These are phyloP conservation scores for Ensete glaucum DNA, from an alignment of 176 grass and related monocot species.

Conservation along the genomic window DNA sequence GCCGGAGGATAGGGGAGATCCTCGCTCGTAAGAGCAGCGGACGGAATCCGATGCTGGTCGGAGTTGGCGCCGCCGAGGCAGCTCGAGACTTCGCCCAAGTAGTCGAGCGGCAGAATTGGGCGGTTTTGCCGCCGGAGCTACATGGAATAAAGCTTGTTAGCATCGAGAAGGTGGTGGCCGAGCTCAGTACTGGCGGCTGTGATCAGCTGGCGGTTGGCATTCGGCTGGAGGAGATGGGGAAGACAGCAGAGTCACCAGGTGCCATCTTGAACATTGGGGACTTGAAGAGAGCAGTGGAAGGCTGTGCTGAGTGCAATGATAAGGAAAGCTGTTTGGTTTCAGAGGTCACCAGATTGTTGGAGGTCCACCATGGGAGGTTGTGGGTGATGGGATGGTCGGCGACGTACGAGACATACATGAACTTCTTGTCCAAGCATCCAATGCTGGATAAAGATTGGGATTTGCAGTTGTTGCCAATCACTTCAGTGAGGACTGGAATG, in stretches of 20 bases:
- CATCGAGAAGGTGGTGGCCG: constrained; percentile 18
- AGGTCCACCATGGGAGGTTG: constrained; percentile 36
- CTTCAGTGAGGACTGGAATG: constrained; percentile 25
- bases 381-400: constrained; percentile 93
- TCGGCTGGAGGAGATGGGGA: constrained; percentile 21
- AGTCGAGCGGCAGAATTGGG: constrained; percentile 39
- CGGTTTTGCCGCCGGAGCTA: constrained; percentile 19
- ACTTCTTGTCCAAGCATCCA: constrained; percentile 82
- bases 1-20: constrained; percentile 57
- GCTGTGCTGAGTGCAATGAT: constrained; percentile 24
- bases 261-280: constrained; percentile 60
- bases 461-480: constrained; percentile 81
- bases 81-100: constrained; percentile 31
- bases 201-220: background rate
- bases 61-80: constrained; percentile 55
- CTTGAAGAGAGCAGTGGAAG: constrained; percentile 51
- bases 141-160: constrained; percentile 4
- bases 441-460: constrained; percentile 92
- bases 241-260: constrained; percentile 22
- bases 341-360: constrained; percentile 79
- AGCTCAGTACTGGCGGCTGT: background rate
- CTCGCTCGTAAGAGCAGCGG: constrained; percentile 35
- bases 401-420: constrained; percentile 80
- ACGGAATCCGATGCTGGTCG: constrained; percentile 80
- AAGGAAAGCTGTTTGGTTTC: constrained; percentile 31